Evolutionary conservation across 495 filamentous ascomycete species (phyloP), one percentile per base, ranked within the genome.

Genomic region (Tuber indicum): DNA sequence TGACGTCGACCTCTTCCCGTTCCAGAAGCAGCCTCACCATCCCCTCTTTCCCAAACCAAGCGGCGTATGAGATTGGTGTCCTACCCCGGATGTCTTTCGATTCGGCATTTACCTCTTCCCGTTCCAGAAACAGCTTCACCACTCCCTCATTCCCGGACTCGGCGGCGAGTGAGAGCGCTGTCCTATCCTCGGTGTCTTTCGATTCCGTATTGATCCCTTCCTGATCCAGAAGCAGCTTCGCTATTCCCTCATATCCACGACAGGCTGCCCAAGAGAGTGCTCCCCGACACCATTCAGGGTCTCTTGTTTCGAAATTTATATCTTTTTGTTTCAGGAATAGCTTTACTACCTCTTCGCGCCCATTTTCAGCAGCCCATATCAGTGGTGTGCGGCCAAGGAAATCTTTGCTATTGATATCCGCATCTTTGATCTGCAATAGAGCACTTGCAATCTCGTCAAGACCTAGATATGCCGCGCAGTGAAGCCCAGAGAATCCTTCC

Each of bases 231-330:
- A 75, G 69, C 4, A 75, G 16, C 36, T 46, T 36, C 4, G 78
- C 86, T 75, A 88, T 76, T 19, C 72, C 83, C 44, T 83, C 77
- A 74, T 87, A 79, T 14, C 85, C 86, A 32, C 76, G 75, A 70
- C 74, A 77, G 39, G 85, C 84, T 26, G 86, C 86, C 78, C 75
- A 84, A 14, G 81, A 84, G 49, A 88, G 82, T 46, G 86, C 83
- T 8, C 82, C 86, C 44, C 82, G 81, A 26, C 81, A 76, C 71
- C 76, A 1, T 19, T 16, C 44, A 47, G 16, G 0, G n/a, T 86
- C 79, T 49, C 58, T 78, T 36, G 72, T 49, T 36, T 81, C 71
- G 10, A 58, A 46, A 10, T 75, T 44, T 14, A 78, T 72, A 32
- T 75, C 80, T 32, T 75, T 52, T 14, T 43, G 75, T 23, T 71